phyloP scores from a whole-genome alignment of 2,329 filamentous ascomycete species.

The Diaporthe vexans region DNA sequence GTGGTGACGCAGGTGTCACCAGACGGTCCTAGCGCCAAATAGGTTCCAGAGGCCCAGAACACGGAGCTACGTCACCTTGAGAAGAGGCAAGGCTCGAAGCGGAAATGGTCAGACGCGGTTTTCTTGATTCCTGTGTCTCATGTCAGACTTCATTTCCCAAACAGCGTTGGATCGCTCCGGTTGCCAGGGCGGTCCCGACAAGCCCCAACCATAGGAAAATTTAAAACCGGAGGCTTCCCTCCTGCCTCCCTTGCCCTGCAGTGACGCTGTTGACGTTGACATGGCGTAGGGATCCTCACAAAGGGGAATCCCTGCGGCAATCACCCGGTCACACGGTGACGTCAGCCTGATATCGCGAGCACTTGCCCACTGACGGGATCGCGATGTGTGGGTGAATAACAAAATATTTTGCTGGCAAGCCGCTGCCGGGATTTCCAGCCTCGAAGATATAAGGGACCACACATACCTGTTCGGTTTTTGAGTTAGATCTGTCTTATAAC shows the following conservation, averaged over 20 bases:
- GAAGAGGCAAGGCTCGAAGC: constrained; percentile 20
- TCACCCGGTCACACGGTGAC: constrained; percentile 29
- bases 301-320: constrained; percentile 24
- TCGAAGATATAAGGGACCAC: constrained; percentile 21
- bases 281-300: constrained; percentile 34
- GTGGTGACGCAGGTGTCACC: constrained; percentile 9
- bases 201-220: neutral
- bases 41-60: constrained; percentile 1
- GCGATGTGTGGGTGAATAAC: neutral
- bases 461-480: neutral
- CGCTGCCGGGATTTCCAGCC: neutral
- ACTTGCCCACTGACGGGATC: constrained; percentile 1
- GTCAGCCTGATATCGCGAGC: neutral
- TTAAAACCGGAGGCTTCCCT: constrained; percentile 2
- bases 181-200: neutral
- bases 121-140: constrained; percentile 29
- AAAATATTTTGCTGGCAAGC: neutral
- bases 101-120: constrained; percentile 11
- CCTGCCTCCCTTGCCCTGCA: constrained; percentile 9
- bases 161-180: constrained; percentile 3
- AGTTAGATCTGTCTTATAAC: neutral
- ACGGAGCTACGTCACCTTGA: constrained; percentile 3
- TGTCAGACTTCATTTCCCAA: constrained; percentile 30
- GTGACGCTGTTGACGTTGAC: constrained; percentile 28
- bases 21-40: neutral